phyloP scores from a whole-genome alignment of 768 basidiomycete genomes.

The Tulasnella sp. region DNA sequence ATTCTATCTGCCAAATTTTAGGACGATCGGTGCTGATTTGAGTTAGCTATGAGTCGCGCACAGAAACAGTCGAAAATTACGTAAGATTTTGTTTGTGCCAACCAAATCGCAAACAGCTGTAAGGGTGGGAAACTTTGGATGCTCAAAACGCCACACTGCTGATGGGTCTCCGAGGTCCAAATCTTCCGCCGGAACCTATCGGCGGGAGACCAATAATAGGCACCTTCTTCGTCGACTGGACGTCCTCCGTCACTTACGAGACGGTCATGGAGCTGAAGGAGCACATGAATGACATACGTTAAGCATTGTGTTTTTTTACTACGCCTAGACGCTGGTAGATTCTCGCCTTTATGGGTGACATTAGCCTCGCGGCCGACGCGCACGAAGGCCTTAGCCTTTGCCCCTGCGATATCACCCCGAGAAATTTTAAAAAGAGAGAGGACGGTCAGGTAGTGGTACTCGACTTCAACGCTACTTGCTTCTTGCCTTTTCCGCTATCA shows the following conservation, averaged over 20 bases:
- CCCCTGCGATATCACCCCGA: background rate
- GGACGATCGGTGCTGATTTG: no score
- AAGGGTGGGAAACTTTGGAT: no score
- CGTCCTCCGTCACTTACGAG: background rate
- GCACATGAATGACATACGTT: background rate
- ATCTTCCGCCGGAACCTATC: constrained; percentile 2
- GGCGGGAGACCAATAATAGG: background rate
- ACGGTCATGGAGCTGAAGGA: background rate
- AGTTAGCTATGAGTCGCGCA: no score
- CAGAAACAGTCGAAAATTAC: no score
- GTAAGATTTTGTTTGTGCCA: no score
- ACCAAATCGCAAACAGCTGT: no score
- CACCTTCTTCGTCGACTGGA: constrained; percentile 14
- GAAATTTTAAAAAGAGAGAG: background rate
- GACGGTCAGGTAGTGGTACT: background rate
- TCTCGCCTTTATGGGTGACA: background rate
- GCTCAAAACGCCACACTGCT: no score
- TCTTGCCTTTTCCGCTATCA: background rate
- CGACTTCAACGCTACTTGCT: background rate
- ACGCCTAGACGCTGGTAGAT: background rate
- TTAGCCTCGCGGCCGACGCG: background rate
- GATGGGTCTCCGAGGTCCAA: background rate
- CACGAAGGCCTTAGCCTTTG: background rate
- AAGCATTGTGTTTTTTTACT: background rate
- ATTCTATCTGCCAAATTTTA: no score